Percentiles rank a stretch among this genome's conserved stretches.
These are phyloP conservation scores for Xerocomellus dryophilus DNA, from an alignment of 768 basidiomycete genomes.

Conservation along the genomic window DNA sequence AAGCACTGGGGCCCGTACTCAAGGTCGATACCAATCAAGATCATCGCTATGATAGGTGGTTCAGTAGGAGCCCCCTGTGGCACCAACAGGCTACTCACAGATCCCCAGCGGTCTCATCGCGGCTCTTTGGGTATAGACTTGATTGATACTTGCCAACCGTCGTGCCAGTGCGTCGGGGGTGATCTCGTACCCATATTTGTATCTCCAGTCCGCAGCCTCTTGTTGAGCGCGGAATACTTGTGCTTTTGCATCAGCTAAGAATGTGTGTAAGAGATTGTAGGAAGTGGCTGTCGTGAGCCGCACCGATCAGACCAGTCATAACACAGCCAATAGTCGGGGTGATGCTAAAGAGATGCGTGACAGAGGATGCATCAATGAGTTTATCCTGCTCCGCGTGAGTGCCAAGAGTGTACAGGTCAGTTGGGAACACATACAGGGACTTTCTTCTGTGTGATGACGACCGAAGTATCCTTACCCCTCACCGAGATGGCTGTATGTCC, in stretches of 20 bases:
- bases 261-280: not conserved
- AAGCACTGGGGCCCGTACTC: slow-evolving; percentile 95
- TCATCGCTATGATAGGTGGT: slow-evolving; percentile 66
- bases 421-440: slow-evolving; percentile 69
- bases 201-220: slow-evolving; percentile 90
- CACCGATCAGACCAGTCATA: slow-evolving; percentile 95
- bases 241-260: slow-evolving; percentile 82
- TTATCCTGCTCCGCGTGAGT: slow-evolving; percentile 67
- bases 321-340: slow-evolving; percentile 97
- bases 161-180: slow-evolving; percentile 95
- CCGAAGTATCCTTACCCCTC: slow-evolving; percentile 89
- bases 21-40: slow-evolving; percentile 88
- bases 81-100: slow-evolving; percentile 49
- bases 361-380: slow-evolving; percentile 88
- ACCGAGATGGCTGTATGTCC: slow-evolving; percentile 93
- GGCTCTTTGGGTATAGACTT: slow-evolving; percentile 96
- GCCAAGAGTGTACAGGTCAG: not conserved
- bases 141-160: slow-evolving; percentile 95
- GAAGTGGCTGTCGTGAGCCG: slow-evolving; percentile 15
- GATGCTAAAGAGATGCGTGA: slow-evolving; percentile 94
- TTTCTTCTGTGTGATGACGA: slow-evolving; percentile 98
- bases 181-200: slow-evolving; percentile 98
- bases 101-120: slow-evolving; percentile 97
- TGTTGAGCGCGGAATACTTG: slow-evolving; percentile 83
- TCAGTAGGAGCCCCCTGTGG: not conserved